phyloP scores from a whole-genome alignment of 2,329 filamentous ascomycete species.

The Thelonectria rubi region DNA sequence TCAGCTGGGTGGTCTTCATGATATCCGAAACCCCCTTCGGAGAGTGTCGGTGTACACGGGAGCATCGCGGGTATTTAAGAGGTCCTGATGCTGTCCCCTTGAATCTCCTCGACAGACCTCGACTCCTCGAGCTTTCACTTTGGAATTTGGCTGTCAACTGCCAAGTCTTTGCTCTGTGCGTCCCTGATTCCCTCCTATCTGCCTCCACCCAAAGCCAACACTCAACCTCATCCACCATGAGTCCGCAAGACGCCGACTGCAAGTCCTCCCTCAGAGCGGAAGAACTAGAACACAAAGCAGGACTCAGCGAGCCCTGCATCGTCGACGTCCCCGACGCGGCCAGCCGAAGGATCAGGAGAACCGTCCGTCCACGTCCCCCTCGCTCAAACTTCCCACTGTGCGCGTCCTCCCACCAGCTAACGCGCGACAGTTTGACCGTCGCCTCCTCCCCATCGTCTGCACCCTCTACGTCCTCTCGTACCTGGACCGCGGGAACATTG shows the following conservation, averaged over 20 bases:
- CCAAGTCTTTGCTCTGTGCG: no score
- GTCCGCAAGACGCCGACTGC: conserved; percentile 4
- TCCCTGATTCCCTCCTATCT: background rate
- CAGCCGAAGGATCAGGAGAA: conserved; percentile 14
- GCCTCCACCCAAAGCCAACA: background rate
- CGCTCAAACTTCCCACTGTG: no score
- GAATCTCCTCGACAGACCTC: background rate
- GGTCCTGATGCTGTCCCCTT: background rate
- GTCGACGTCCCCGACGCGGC: conserved; percentile 9
- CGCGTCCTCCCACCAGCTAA: background rate
- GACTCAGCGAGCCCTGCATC: conserved; percentile 3
- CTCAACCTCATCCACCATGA: conserved; percentile 1
- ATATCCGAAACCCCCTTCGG: background rate
- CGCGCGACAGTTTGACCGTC: background rate
- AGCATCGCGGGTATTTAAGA: background rate
- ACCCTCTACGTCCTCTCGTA: conserved; percentile 35
- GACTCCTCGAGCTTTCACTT: background rate
- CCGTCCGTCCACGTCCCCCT: background rate
- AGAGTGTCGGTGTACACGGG: background rate
- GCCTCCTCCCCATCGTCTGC: conserved; percentile 18
- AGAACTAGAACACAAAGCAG: conserved; percentile 19
- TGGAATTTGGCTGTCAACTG: background rate
- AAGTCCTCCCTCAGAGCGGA: conserved; percentile 21
- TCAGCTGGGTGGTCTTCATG: background rate
- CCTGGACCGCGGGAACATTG: background rate